Evolutionary conservation across 352 stramenopile species (phyloP).

Genomic region (Pythium angustatum): DNA sequence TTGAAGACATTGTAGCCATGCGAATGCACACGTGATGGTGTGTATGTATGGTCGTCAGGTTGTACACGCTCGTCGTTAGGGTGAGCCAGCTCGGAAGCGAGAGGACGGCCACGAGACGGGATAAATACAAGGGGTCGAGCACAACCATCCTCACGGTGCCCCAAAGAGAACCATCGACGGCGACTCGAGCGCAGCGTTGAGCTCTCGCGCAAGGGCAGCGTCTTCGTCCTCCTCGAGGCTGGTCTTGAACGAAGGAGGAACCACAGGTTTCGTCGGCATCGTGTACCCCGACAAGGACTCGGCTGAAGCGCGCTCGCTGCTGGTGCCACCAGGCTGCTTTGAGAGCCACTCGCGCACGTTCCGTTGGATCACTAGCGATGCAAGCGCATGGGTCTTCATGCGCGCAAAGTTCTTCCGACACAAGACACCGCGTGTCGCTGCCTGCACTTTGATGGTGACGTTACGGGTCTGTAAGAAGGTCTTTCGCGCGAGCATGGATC

Average conservation of each 20-base stretch:
- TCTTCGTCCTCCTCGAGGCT: slow-evolving; percentile 9
- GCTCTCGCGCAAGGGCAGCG: slow-evolving; percentile 20
- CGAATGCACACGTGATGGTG: too few relatives aligned
- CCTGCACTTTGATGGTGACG: slow-evolving; percentile 85
- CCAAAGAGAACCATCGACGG: neutral
- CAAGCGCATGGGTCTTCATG: slow-evolving; percentile 83
- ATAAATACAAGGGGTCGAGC: slow-evolving; percentile 21
- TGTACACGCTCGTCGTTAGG: too few relatives aligned
- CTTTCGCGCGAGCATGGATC: slow-evolving; percentile 79
- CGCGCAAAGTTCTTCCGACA: slow-evolving; percentile 86
- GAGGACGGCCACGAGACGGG: neutral
- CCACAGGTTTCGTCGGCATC: too few relatives aligned
- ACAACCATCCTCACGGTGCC: neutral
- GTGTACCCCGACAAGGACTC: too few relatives aligned
- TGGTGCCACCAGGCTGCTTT: slow-evolving; percentile 38
- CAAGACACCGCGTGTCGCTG: slow-evolving; percentile 74
- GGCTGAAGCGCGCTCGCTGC: neutral
- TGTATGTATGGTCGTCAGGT: too few relatives aligned
- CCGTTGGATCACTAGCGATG: slow-evolving; percentile 82
- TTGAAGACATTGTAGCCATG: too few relatives aligned
- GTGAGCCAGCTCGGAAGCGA: too few relatives aligned
- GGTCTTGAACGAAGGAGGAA: too few relatives aligned
- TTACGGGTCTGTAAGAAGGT: slow-evolving; percentile 86
- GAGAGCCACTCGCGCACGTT: slow-evolving; percentile 87
- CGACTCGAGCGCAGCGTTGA: slow-evolving; percentile 20